A percentile compares a stretch with the other conserved stretches of the same genome.
These are phyloP conservation scores for Apiospora hydei DNA, from an alignment of 2,329 filamentous ascomycete genomes.

Conservation along the genomic window DNA sequence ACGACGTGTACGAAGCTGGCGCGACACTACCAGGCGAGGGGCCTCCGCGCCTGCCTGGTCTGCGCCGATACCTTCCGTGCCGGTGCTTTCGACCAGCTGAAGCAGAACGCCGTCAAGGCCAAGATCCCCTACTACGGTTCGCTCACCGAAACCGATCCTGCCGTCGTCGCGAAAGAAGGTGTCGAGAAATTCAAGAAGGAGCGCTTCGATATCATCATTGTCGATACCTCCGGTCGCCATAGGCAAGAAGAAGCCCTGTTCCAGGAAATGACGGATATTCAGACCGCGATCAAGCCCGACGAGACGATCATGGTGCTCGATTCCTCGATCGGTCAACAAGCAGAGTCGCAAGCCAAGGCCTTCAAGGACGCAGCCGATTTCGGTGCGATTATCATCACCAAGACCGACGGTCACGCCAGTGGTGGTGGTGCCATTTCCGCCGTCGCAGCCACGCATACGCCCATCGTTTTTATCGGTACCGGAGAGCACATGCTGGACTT, in stretches of 20 bases:
- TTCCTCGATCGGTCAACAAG: conserved; percentile 94
- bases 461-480: conserved; percentile 97
- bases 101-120: conserved; percentile 98
- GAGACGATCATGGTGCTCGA: conserved; percentile 99
- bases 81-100: conserved; percentile 96
- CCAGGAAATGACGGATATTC: conserved; percentile 97
- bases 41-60: conserved; percentile 91
- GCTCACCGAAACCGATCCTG: conserved; percentile 94
- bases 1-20: conserved; percentile 98
- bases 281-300: conserved; percentile 86
- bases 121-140: conserved; percentile 99
- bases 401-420: conserved; percentile 94
- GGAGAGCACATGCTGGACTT: conserved; percentile 97
- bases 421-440: conserved; percentile 98
- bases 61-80: conserved; percentile 99
- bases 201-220: conserved; percentile 96
- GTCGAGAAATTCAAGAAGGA: conserved; percentile 99
- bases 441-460: conserved; percentile 93
- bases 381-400: conserved; percentile 98
- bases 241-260: conserved; percentile 95
- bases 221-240: conserved; percentile 95
- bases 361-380: conserved; percentile 99
- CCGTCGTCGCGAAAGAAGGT: conserved; percentile 90
- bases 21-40: conserved; percentile 90
- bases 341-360: conserved; percentile 90